Percentiles rank a stretch among this genome's conserved stretches.
Evolutionary conservation across 129 eudicot genomes (phyloP).

Genomic region (Arctium minus): DNA sequence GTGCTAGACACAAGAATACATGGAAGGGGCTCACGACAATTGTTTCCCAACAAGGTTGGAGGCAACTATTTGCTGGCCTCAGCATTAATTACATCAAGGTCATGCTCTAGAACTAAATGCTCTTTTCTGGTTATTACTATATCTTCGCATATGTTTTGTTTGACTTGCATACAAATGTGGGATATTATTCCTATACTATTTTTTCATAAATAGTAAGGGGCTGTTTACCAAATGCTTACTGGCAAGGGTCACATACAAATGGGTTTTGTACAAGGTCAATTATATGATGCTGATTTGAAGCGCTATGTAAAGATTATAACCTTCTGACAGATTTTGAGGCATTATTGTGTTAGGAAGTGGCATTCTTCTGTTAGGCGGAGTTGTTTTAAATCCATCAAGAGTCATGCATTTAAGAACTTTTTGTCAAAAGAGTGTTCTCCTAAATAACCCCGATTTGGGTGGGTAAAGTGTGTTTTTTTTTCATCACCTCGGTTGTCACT

Average conservation of each 20-base stretch:
- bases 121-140: background rate
- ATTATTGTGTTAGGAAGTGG: no score
- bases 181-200: background rate
- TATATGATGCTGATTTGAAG: no score
- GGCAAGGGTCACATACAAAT: no score
- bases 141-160: background rate
- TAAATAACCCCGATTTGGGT: background rate
- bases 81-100: conserved; percentile 95
- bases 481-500: background rate
- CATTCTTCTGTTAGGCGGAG: no score
- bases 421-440: no score
- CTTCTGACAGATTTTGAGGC: no score
- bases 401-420: no score
- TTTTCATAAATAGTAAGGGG: background rate
- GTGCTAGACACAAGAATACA: conserved; percentile 56
- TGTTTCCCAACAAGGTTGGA: conserved; percentile 84
- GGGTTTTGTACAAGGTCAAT: no score
- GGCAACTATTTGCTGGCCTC: conserved; percentile 93
- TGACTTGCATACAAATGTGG: background rate
- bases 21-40: conserved; percentile 66
- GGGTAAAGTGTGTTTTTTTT: no score
- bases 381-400: no score
- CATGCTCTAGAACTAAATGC: background rate
- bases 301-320: no score
- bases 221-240: no score